A percentile compares a stretch with the other conserved stretches of the same genome.
Evolutionary conservation across 2,329 filamentous ascomycete species (phyloP).

Genomic region (Trichoderma guizhouense): DNA sequence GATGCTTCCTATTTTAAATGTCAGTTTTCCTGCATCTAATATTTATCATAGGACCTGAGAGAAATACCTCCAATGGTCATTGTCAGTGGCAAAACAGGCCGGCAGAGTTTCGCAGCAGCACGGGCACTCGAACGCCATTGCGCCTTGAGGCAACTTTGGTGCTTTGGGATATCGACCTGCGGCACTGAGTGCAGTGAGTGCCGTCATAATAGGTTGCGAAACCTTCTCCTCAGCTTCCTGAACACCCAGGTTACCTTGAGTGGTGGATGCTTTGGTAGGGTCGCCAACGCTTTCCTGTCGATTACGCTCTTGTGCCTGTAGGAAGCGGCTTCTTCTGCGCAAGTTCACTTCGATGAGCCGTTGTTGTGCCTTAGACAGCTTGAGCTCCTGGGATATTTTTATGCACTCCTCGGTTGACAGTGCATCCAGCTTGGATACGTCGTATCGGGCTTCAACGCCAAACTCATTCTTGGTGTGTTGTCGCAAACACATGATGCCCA

Average conservation of each 20-base stretch:
- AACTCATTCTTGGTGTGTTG: neutral
- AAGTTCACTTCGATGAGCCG: neutral
- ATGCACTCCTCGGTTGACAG: neutral
- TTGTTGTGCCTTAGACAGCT: neutral
- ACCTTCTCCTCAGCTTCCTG: neutral
- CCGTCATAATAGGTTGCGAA: neutral
- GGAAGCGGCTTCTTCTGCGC: neutral
- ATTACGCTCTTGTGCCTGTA: neutral
- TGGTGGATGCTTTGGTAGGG: neutral
- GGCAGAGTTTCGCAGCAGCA: neutral
- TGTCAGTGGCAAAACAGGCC: fast-evolving
- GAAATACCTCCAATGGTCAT: fast-evolving
- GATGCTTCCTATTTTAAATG: neutral
- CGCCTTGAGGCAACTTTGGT: neutral
- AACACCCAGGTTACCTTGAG: neutral
- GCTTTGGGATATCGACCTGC: neutral
- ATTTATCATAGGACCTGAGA: neutral
- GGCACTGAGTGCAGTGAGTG: neutral
- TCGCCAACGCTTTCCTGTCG: neutral
- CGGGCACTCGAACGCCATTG: neutral
- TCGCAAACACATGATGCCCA: neutral
- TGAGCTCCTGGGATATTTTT: neutral
- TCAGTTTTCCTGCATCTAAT: neutral
- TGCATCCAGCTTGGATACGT: neutral
- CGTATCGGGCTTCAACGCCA: neutral